Evolutionary conservation across 2,329 filamentous ascomycete species (phyloP), one percentile per base, ranked within the genome.

Genomic region (Alternaria panax): DNA sequence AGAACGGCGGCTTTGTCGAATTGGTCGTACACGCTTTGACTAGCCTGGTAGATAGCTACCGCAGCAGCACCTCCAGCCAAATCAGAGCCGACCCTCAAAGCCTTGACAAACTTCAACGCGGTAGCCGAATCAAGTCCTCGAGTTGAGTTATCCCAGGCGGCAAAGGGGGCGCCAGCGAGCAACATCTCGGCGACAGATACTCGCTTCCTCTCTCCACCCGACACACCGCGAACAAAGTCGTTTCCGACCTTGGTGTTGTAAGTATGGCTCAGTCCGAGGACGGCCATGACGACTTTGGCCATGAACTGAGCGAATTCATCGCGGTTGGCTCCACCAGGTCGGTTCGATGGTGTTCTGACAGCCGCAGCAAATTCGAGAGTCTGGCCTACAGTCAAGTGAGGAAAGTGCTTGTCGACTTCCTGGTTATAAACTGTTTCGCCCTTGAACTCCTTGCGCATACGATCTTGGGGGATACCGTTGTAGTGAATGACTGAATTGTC

Each of bases 1-100:
- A 93, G 80, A 0, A 94, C 88, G 0, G 88, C 83, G 0, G 86
- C 87, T 73, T 93, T 93, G 78, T 94, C 90, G 67, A 94, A 93
- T 16, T 72, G 65, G 55, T 88, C 85, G 68, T 88, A 89, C 14
- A 88, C 80, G 9, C 76, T 76, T 60, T 83, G 79, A 42, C 72
- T 75, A 8, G 81, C 80, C 63, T 83, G 81, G 66, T 89, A 89
- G 47, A 88, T 86, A 0, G 86, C 84, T 24, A 88, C 83, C n/a
- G 82, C 82, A 59, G 83, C 82, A 6, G 83, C 80, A 9, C 78
- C 80, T 16, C 82, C 82, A 16, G 75, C 75, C 36, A 87, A 70
- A 45, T 87, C 81, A 3, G 85, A 79, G 0, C 80, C 80, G 4
- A 83, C 69, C 41, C 85, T 78, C 12, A 89, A 69, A 0, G 85